These are phyloP conservation scores for Colletotrichum sp. DNA, from an alignment of 2,329 filamentous ascomycete genomes.

Conservation along the genomic window DNA sequence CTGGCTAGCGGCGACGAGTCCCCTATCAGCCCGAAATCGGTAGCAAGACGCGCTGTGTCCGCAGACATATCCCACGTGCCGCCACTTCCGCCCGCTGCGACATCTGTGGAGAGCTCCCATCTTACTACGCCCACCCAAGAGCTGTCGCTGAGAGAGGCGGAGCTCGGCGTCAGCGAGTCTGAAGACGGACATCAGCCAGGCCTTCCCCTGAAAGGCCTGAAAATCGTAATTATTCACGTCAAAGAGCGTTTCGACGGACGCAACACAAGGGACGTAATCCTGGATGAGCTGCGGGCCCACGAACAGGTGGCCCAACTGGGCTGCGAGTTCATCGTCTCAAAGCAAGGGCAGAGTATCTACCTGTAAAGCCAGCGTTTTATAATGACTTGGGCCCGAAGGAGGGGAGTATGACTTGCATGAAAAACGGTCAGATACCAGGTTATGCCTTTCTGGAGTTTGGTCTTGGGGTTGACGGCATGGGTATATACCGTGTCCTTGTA, in stretches of 20 bases:
- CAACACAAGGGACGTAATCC: constrained; percentile 67
- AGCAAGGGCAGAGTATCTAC: constrained; percentile 65
- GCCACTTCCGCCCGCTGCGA: constrained; percentile 44
- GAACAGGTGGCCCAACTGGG: constrained; percentile 72
- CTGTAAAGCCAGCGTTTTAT: constrained; percentile 39
- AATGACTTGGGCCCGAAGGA: neutral
- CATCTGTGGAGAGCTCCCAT: constrained; percentile 39
- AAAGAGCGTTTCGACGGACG: constrained; percentile 87
- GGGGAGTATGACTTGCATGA: neutral
- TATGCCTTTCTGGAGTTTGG: neutral
- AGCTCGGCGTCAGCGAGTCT: constrained; percentile 23
- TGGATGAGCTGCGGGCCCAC: constrained; percentile 70
- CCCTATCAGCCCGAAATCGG: constrained; percentile 58
- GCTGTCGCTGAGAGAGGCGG: constrained; percentile 44
- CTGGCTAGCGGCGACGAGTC: constrained; percentile 39
- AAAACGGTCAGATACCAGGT: neutral
- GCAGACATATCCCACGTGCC: constrained; percentile 45
- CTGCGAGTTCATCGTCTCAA: constrained; percentile 79
- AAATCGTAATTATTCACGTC: constrained; percentile 89
- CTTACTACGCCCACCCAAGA: constrained; percentile 54
- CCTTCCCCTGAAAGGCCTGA: constrained; percentile 72
- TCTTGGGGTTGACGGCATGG: neutral
- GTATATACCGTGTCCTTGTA: neutral
- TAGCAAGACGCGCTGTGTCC: constrained; percentile 21
- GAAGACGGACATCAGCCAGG: constrained; percentile 6